Evolutionary conservation across 208 protist genomes (phyloP), one percentile per base, ranked within the genome.

Genomic region (Porcisia deanei): DNA sequence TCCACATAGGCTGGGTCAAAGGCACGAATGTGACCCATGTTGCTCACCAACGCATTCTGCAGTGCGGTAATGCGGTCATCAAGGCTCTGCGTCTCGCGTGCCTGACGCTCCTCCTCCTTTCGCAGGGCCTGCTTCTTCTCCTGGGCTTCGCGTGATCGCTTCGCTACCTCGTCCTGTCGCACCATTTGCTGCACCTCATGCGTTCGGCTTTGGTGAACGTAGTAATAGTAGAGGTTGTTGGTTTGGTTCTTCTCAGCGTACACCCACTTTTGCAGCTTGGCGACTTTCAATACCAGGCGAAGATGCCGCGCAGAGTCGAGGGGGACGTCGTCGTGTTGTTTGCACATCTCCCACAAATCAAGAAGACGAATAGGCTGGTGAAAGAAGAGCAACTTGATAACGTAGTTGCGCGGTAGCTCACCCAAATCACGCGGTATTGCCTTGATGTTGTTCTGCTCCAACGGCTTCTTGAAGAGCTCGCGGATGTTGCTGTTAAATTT

Each of bases 241-340:
- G 87, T 90, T 67, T 96, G 92, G 73, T 97, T 96, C 85, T 97
- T 97, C 83, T 97, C 91, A 22, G 88, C 90, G 68, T 97, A 96
- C 34, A 95, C 88, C 92, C 94, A 97, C 57, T 90, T 85, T 79
- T 96, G 90, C 69, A 94, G 71, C 69, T 91, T 91, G 53, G 94
- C 91, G 34, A 97, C 91, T 71, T 94, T 94, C 61, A 97, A 81
- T 34, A 97, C 89, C 8, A 93, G 75, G 14, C 94, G 91, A 54
- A 97, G 84, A 84, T 97, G 94, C 52, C 91, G 91, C 14, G 90
- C 88, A 8, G 91, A 96, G 83, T 97, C 94, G 25, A 97, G 83
- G 8, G 94, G 94, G 43, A 95, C 90, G 65, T 97, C 92, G 66
- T 96, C 89, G 76, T 93, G 86, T 73, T 95, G 83, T 80, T 94